Evolutionary conservation across 345 rosid species (phyloP).

Genomic region (Gossypium australe): DNA sequence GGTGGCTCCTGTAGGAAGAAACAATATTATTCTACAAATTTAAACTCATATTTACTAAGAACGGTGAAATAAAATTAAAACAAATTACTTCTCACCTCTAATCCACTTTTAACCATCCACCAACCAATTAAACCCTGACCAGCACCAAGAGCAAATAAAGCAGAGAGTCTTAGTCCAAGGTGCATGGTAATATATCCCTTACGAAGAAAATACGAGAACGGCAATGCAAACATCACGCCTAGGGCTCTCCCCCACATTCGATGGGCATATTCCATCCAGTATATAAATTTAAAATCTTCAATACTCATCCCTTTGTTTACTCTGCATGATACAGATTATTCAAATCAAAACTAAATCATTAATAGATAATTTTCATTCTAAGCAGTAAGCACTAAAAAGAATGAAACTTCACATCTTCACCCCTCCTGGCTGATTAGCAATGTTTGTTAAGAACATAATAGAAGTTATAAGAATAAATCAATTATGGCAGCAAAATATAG

Average conservation of each 20-base stretch:
- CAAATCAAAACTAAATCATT: not conserved
- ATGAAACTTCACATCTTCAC: not conserved
- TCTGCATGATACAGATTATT: conserved; percentile 26
- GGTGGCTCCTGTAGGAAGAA: conserved; percentile 63
- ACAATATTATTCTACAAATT: conserved; percentile 6
- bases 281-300: conserved; percentile 91
- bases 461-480: not conserved
- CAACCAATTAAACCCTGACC: conserved; percentile 97
- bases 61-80: not conserved
- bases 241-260: conserved; percentile 99
- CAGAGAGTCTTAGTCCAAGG: conserved; percentile 76
- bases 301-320: conserved; percentile 89
- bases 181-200: conserved; percentile 77
- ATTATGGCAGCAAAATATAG: not conserved
- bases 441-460: not conserved
- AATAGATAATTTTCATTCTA: not conserved
- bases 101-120: conserved; percentile 99
- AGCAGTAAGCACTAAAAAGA: not conserved
- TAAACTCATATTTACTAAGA: not conserved
- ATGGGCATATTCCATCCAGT: conserved; percentile 98
- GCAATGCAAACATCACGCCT: conserved; percentile 94
- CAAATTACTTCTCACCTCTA: conserved; percentile 53
- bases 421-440: not conserved
- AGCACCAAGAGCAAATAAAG: conserved; percentile 89
- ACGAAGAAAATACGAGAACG: conserved; percentile 85